Evolutionary conservation across 2,329 filamentous ascomycete genomes (phyloP).

Genomic region (Colletotrichum shisoi): DNA sequence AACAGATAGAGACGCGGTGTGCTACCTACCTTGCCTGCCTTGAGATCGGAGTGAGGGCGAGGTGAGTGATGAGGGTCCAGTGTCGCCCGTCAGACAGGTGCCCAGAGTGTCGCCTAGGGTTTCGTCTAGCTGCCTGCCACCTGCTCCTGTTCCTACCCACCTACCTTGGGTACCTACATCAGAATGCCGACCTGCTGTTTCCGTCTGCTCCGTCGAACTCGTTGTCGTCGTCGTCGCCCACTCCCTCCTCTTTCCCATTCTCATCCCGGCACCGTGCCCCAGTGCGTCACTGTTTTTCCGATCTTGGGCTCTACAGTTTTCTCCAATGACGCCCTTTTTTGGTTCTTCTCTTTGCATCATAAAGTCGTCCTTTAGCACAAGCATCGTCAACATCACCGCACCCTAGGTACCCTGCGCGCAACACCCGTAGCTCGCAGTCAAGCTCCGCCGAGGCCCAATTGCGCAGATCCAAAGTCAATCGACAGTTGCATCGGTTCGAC

Average conservation of each 20-base stretch:
- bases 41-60: background rate
- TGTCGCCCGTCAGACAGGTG: constrained; percentile 2
- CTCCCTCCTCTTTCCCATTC: background rate
- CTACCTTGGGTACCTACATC: background rate
- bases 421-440: background rate
- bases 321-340: background rate
- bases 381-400: background rate
- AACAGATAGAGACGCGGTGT: too few relatives aligned
- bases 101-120: constrained; percentile 18
- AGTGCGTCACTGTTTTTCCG: background rate
- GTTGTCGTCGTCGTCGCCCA: background rate
- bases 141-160: background rate
- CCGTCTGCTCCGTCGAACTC: background rate
- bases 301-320: background rate
- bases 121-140: constrained; percentile 7
- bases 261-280: background rate
- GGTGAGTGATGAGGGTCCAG: constrained; percentile 1
- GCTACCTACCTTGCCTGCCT: background rate
- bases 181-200: constrained; percentile 24
- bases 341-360: background rate
- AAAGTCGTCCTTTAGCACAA: background rate
- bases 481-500: background rate
- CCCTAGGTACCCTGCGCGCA: background rate
- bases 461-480: background rate
- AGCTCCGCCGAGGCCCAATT: background rate